A percentile compares a stretch with the other conserved stretches of the same genome.
Conservation (phyloP, 495 filamentous ascomycete species). For the Paragyromitra xinjiangensis region DNA sequence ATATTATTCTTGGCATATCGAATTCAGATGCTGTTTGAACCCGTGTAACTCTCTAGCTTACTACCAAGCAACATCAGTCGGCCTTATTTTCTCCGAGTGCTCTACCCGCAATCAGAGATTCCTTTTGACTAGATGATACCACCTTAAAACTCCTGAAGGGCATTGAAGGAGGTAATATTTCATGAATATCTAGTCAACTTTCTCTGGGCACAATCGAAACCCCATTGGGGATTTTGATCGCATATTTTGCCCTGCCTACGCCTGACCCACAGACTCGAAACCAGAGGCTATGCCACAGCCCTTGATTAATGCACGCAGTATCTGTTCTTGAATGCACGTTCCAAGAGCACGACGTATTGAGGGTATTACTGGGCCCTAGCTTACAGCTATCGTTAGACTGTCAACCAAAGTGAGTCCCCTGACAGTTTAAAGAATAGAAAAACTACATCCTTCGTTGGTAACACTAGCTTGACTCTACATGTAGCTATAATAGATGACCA, state of each 20-base stretch:
- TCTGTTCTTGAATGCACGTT: not conserved
- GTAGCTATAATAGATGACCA: not conserved
- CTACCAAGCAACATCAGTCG: slow-evolving; percentile 4
- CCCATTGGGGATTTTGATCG: too few species aligned
- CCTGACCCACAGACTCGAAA: too few species aligned
- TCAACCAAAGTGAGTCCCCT: too few species aligned
- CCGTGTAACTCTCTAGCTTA: not conserved
- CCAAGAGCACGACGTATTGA: too few species aligned
- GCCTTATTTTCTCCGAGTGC: slow-evolving; percentile 22
- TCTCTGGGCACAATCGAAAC: too few species aligned
- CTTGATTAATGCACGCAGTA: not conserved
- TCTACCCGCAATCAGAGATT: not conserved
- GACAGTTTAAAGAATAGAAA: not conserved
- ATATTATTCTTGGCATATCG: slow-evolving; percentile 3
- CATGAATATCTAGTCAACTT: too few species aligned
- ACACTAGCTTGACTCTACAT: too few species aligned
- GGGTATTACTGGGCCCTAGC: too few species aligned
- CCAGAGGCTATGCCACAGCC: not conserved
- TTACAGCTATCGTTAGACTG: too few species aligned
- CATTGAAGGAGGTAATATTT: too few species aligned
- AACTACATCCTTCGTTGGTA: not conserved
- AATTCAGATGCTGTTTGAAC: not conserved
- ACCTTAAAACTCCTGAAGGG: not conserved
- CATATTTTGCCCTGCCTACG: too few species aligned
- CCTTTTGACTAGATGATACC: not conserved